Evolutionary conservation across 148 eudicot species (phyloP).

Genomic region (Heliosperma pusillum): DNA sequence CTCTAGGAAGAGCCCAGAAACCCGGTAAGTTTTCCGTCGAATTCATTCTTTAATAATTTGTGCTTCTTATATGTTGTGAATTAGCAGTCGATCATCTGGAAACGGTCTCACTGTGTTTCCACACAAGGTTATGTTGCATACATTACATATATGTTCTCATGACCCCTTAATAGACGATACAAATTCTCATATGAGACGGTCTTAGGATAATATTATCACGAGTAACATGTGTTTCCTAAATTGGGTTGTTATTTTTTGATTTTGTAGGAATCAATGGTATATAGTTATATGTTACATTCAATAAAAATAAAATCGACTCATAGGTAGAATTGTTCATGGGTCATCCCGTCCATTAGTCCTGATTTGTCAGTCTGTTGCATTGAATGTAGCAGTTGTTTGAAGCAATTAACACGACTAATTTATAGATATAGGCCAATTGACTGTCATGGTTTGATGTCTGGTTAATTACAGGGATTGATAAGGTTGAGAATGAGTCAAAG

Average conservation of each 20-base stretch:
- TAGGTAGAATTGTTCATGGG: neutral
- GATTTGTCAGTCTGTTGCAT: too few relatives aligned
- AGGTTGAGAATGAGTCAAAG: conserved; percentile 50
- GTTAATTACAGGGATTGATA: conserved; percentile 42
- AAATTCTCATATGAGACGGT: neutral
- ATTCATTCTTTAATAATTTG: neutral
- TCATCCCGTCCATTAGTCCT: neutral
- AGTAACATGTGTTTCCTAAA: too few relatives aligned
- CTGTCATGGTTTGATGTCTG: neutral
- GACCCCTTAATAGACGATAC: too few relatives aligned
- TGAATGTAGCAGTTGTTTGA: neutral
- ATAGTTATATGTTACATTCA: too few relatives aligned
- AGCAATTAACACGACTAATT: neutral
- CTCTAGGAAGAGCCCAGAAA: conserved; percentile 47
- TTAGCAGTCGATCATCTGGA: neutral
- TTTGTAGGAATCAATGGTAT: too few relatives aligned
- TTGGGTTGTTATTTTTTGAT: too few relatives aligned
- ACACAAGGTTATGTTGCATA: neutral
- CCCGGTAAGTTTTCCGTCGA: conserved; percentile 34
- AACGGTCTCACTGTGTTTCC: neutral
- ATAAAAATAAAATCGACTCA: neutral
- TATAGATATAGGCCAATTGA: neutral
- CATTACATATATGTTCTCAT: too few relatives aligned
- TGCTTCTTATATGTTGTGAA: neutral
- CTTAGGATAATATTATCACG: neutral